Conservation (phyloP, 352 stramenopile genomes). For the Pythium scleroteichum region DNA sequence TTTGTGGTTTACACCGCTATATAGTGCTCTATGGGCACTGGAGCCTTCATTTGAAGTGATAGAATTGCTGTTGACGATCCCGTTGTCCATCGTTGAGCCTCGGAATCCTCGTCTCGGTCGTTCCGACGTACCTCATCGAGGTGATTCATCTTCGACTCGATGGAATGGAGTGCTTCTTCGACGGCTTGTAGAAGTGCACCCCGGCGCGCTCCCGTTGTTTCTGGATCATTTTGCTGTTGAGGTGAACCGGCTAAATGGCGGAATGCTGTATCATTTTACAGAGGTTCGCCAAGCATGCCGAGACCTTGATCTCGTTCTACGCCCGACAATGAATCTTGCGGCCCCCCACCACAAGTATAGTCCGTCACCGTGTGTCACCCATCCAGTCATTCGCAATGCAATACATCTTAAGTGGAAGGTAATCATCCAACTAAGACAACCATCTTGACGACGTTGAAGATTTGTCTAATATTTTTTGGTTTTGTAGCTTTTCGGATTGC, state of each 20-base stretch:
- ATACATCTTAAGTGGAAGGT: slow-evolving; percentile 59
- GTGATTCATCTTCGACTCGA: background rate
- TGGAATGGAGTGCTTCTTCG: slow-evolving; percentile 50
- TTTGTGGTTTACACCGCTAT: slow-evolving; percentile 47
- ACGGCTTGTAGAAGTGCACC: slow-evolving; percentile 42
- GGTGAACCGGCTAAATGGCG: slow-evolving; percentile 52
- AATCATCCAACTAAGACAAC: no score
- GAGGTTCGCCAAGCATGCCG: slow-evolving; percentile 29
- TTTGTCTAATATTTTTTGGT: background rate
- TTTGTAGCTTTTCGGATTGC: slow-evolving; percentile 37
- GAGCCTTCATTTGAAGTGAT: slow-evolving; percentile 44
- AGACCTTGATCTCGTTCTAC: slow-evolving; percentile 4
- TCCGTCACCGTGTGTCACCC: slow-evolving; percentile 39
- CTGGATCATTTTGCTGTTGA: slow-evolving; percentile 49
- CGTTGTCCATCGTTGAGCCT: slow-evolving; percentile 44
- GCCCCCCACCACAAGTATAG: slow-evolving; percentile 30
- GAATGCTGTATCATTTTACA: slow-evolving; percentile 45
- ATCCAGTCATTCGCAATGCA: slow-evolving; percentile 52
- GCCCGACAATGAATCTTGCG: slow-evolving; percentile 13
- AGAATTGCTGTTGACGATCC: slow-evolving; percentile 47
- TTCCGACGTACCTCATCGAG: slow-evolving; percentile 20
- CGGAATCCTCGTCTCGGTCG: slow-evolving; percentile 38
- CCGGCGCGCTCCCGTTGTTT: slow-evolving; percentile 39
- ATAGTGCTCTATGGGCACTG: slow-evolving; percentile 41
- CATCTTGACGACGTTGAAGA: no score